Conservation (phyloP, 805 yeast species). For the Ogataea ramenticola region DNA sequence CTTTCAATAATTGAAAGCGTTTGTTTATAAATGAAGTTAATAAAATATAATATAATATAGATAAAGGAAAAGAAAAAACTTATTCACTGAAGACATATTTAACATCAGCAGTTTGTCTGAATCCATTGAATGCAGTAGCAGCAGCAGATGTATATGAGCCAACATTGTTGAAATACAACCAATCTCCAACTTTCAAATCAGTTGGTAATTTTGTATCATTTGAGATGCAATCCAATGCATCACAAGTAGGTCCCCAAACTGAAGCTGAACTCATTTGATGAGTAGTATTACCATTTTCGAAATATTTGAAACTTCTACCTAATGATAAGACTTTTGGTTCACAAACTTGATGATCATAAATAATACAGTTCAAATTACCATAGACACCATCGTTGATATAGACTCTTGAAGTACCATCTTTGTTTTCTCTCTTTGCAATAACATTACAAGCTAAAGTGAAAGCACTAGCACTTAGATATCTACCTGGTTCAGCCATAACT, state of each 20-base stretch:
- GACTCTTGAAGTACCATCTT: conserved; percentile 50
- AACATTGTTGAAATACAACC: conserved; percentile 75
- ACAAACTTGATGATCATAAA: conserved; percentile 87
- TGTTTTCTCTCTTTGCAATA: conserved; percentile 64
- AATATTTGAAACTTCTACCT: conserved; percentile 29
- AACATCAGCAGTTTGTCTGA: conserved; percentile 52
- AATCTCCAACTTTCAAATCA: conserved; percentile 76
- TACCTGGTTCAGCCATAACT: conserved; percentile 90
- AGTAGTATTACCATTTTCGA: conserved; percentile 1
- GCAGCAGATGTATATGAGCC: conserved; percentile 96
- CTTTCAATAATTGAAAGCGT: neutral
- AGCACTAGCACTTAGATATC: conserved; percentile 79
- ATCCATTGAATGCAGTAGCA: conserved; percentile 90
- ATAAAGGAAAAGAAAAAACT: too few relatives aligned
- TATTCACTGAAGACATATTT: conserved; percentile 44
- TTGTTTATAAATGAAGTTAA: neutral
- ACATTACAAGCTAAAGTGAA: conserved; percentile 80
- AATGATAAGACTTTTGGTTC: conserved; percentile 59
- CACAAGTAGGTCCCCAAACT: conserved; percentile 99
- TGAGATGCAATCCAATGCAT: conserved; percentile 83
- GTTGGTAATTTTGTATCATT: conserved; percentile 43
- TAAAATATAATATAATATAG: neutral
- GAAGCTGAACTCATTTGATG: conserved; percentile 34
- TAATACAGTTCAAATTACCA: conserved; percentile 89
- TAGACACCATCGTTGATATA: conserved; percentile 94